Evolutionary conservation across 768 basidiomycete genomes (phyloP).

Genomic region (Cubamyces lactineus): DNA sequence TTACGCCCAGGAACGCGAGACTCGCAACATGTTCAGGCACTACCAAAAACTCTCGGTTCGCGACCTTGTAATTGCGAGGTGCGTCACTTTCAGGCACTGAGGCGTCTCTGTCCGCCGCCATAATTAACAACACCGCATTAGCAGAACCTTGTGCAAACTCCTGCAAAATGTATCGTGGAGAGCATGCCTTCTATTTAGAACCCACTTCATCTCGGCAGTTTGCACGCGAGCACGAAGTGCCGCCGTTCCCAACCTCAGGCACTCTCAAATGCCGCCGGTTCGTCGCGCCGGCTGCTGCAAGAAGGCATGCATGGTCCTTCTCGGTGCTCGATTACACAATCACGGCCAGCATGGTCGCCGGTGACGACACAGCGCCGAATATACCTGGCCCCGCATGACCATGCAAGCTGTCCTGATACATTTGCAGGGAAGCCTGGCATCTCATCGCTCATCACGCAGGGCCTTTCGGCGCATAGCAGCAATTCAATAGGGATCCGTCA

Average conservation of each 20-base stretch:
- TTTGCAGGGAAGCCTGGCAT: not conserved
- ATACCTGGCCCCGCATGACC: not conserved
- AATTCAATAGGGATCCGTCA: not conserved
- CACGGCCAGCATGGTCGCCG: not conserved
- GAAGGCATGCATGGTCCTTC: not conserved
- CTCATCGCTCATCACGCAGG: not conserved
- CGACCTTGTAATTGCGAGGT: not conserved
- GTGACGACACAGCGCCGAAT: slow-evolving; percentile 4
- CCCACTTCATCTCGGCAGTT: not conserved
- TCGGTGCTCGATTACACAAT: slow-evolving; percentile 6
- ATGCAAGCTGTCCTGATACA: not conserved
- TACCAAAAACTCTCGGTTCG: not conserved
- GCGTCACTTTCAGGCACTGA: slow-evolving; percentile 12
- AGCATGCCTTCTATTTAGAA: not conserved
- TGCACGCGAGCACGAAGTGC: not conserved
- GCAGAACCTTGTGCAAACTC: slow-evolving; percentile 13
- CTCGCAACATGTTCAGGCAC: not conserved
- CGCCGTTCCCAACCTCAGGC: not conserved
- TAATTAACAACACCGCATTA: slow-evolving; percentile 22
- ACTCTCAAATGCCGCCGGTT: slow-evolving; percentile 9
- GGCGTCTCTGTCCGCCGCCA: not conserved
- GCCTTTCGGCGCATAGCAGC: not conserved
- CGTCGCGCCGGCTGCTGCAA: slow-evolving; percentile 3
- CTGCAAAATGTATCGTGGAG: not conserved
- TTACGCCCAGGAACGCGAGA: not conserved